These are phyloP conservation scores for Lipomyces japonicus DNA, from an alignment of 805 yeast genomes.

Conservation along the genomic window DNA sequence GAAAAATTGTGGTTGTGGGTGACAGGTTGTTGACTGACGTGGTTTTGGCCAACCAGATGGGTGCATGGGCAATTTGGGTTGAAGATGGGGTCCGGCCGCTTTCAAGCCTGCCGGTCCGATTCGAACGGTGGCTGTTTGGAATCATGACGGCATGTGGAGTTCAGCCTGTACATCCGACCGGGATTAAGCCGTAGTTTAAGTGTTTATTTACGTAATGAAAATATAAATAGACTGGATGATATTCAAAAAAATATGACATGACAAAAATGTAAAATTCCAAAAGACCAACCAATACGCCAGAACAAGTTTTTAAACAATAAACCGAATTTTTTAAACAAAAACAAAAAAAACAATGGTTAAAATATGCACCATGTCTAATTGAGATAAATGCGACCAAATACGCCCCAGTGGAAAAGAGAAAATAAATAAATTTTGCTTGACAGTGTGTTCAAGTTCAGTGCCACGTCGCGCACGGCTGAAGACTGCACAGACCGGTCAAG, in stretches of 20 bases:
- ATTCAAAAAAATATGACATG: too few relatives aligned
- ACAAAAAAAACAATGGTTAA: too few relatives aligned
- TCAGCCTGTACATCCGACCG: too few relatives aligned
- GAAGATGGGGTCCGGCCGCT: constrained; percentile 66
- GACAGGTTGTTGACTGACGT: constrained; percentile 90
- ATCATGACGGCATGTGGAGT: too few relatives aligned
- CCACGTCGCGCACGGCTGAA: constrained; percentile 19
- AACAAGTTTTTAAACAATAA: background rate
- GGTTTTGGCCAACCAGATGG: constrained; percentile 92
- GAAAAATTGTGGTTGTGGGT: constrained; percentile 80
- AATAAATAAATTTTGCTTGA: constrained; percentile 21
- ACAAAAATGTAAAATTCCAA: background rate
- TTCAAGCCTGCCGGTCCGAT: constrained; percentile 47
- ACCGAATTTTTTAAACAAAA: too few relatives aligned
- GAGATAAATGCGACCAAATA: constrained; percentile 6
- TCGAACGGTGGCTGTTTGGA: constrained; percentile 49
- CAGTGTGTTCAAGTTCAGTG: constrained; percentile 18
- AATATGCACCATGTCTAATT: background rate
- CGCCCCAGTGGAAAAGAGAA: constrained; percentile 27
- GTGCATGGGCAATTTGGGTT: constrained; percentile 79
- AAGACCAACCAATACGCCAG: background rate
- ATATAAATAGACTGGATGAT: too few relatives aligned
- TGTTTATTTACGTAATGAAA: too few relatives aligned
- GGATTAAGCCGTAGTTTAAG: too few relatives aligned
- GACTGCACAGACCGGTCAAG: background rate